phyloP scores from a whole-genome alignment of 805 yeast genomes.

The Yamadazyma paraphyllophila region DNA sequence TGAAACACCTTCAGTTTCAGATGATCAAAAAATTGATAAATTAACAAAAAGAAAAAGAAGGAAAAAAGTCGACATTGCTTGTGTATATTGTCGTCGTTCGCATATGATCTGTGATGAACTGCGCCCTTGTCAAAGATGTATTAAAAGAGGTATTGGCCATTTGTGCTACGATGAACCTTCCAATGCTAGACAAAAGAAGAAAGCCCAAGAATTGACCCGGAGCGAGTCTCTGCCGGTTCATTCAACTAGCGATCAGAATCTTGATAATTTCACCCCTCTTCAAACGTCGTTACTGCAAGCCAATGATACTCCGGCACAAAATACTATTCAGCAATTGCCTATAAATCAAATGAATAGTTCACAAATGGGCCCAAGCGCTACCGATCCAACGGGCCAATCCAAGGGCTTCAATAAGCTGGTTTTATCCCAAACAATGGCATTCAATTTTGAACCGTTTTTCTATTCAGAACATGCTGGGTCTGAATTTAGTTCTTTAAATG shows the following conservation, averaged over 20 bases:
- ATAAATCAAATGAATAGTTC: background rate
- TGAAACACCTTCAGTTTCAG: background rate
- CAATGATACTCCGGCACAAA: background rate
- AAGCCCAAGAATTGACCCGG: constrained; percentile 27
- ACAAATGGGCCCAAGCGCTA: no score
- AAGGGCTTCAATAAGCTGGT: constrained; percentile 23
- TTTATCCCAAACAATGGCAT: constrained; percentile 40
- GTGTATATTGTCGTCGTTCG: constrained; percentile 88
- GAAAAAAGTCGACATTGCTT: constrained; percentile 64
- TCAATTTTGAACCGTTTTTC: constrained; percentile 71
- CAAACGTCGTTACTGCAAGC: constrained; percentile 1
- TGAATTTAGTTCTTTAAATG: constrained; percentile 86
- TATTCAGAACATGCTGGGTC: constrained; percentile 91
- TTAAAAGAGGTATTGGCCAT: constrained; percentile 85
- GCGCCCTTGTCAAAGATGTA: constrained; percentile 76
- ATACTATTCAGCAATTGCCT: background rate
- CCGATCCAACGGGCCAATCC: constrained; percentile 2
- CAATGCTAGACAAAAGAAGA: constrained; percentile 39
- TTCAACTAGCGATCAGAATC: background rate
- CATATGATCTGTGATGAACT: constrained; percentile 90
- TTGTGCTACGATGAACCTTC: constrained; percentile 76
- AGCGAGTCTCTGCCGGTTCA: constrained; percentile 9
- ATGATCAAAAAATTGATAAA: constrained; percentile 4
- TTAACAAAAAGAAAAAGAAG: constrained; percentile 30
- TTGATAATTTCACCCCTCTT: background rate